Evolutionary conservation across 1,139 yeast species (phyloP), one percentile per base, ranked within the genome.

Genomic region (Kodamaea plutei): DNA sequence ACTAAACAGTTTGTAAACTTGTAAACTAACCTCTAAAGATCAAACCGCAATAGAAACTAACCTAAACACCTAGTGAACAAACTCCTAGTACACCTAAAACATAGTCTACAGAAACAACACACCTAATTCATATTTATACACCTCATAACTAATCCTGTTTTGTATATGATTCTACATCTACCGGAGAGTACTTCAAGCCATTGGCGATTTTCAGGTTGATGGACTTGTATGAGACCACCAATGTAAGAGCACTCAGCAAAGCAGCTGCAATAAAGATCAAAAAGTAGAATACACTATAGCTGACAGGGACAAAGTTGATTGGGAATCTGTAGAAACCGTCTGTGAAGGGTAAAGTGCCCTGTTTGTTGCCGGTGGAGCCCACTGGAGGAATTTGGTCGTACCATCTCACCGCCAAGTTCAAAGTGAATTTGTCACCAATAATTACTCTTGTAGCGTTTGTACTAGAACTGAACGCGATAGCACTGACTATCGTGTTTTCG

Each of bases 351-450:
- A 64, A 52, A 5, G 50, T 50, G 12, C 41, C 41, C n/a, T 39
- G 32, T 4, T 39, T 29, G 25, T 33, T 36, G 8, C 28, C 28
- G 5, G 31, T 28, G 1, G 54, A 43, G 13, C 52, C 56, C 18
- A 38, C 37, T 8, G 52, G 51, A 17, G 41, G 32, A 28, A 64
- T 45, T 28, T 47, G 48, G 31, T 58, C 61, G 29, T 65, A 54
- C 91, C 91, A 83, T 38, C 76, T 63, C 12, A 76, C 69, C 15
- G 80, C 76, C 42, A 83, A 64, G 32, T 64, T 68, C 29, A 83
- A 52, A 2, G 83, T 71, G 37, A 83, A 57, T 24, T 61, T 57
- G 40, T 79, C 83, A 6, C 88, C 89, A 49, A 82, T 82, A 10
- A 79, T 78, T 25, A 73, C 66, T 37, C 84, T 65, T 2, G 80